phyloP scores from a whole-genome alignment of 108 stramenopile species.

The Conticribra weissflogii region DNA sequence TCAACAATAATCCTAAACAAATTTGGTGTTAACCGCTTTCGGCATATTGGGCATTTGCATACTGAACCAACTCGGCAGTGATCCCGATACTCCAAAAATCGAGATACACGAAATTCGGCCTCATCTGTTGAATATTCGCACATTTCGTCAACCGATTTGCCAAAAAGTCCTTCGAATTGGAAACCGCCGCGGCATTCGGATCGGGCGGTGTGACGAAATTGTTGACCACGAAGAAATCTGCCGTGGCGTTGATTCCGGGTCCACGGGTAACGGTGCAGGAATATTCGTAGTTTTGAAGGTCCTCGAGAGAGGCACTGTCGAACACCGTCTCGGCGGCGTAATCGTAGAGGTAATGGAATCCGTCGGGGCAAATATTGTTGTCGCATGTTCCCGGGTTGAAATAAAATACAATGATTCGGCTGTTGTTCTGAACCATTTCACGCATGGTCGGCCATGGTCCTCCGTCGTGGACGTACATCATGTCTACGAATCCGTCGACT shows the following conservation, averaged over 20 bases:
- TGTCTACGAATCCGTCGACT: constrained; percentile 39
- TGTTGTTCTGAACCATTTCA: constrained; percentile 49
- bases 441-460: constrained; percentile 67
- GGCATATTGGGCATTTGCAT: constrained; percentile 29
- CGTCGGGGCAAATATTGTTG: constrained; percentile 57
- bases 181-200: constrained; percentile 18
- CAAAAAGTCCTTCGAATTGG: constrained; percentile 36
- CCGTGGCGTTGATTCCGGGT: constrained; percentile 13
- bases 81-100: constrained; percentile 47
- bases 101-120: constrained; percentile 48
- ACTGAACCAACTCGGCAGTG: constrained; percentile 31
- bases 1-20: no score
- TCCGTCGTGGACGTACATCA: constrained; percentile 41
- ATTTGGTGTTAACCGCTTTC: no score
- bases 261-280: constrained; percentile 60
- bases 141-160: constrained; percentile 24
- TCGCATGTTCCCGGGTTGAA: constrained; percentile 63
- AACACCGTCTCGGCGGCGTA: constrained; percentile 74
- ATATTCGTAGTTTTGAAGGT: constrained; percentile 41
- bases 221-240: constrained; percentile 40
- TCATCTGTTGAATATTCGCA: constrained; percentile 28
- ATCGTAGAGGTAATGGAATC: constrained; percentile 47
- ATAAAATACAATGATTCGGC: constrained; percentile 69
- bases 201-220: constrained; percentile 52
- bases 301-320: constrained; percentile 44